Evolutionary conservation across 2,329 filamentous ascomycete genomes (phyloP).

Genomic region (Mollisia scopiformis): DNA sequence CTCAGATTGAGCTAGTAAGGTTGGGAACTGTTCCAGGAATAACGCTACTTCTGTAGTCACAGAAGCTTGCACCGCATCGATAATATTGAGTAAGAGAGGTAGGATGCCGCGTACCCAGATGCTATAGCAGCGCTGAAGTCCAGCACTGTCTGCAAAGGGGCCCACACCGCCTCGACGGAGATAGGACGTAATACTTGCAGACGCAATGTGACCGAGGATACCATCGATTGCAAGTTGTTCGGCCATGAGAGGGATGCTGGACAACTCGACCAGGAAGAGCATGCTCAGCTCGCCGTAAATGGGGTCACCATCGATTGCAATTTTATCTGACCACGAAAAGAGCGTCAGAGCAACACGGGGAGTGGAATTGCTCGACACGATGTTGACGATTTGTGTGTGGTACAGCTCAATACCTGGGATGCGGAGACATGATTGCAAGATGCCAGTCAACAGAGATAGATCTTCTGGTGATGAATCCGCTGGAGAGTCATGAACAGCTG

Average conservation of each 20-base stretch:
- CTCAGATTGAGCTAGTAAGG: conserved; percentile 73
- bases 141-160: conserved; percentile 74
- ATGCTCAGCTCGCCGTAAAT: conserved; percentile 93
- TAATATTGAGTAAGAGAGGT: conserved; percentile 85
- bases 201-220: conserved; percentile 76
- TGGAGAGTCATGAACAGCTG: conserved; percentile 78
- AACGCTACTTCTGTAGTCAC: conserved; percentile 83
- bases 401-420: conserved; percentile 76
- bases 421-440: conserved; percentile 81
- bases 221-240: conserved; percentile 91
- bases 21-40: conserved; percentile 88
- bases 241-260: conserved; percentile 77
- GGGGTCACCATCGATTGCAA: conserved; percentile 78
- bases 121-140: conserved; percentile 74
- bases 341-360: conserved; percentile 82
- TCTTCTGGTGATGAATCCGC: conserved; percentile 72
- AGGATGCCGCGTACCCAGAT: conserved; percentile 91
- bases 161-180: conserved; percentile 73
- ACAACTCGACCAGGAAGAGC: conserved; percentile 86
- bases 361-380: conserved; percentile 71
- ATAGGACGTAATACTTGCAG: conserved; percentile 77
- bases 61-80: conserved; percentile 78
- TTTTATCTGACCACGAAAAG: conserved; percentile 90
- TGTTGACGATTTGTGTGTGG: conserved; percentile 71
- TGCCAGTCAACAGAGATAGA: conserved; percentile 82